A percentile compares a stretch with the other conserved stretches of the same genome.
Evolutionary conservation across 257 asterid genomes (phyloP).

Genomic region (Solanum commersonii): DNA sequence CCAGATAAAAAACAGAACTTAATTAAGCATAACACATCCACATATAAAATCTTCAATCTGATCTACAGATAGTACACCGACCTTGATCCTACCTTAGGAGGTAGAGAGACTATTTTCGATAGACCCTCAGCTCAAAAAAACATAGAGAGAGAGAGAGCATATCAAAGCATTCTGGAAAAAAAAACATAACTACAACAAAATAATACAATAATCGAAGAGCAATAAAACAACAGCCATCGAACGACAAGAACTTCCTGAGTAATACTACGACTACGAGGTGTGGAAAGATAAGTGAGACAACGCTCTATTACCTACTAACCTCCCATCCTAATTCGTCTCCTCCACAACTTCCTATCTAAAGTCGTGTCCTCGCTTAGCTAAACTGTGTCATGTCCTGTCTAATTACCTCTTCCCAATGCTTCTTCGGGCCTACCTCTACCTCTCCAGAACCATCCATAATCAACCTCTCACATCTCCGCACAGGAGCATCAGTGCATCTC

Average conservation of each 20-base stretch:
- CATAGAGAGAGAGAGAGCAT: neutral
- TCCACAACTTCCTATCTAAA: neutral
- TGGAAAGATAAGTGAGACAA: neutral
- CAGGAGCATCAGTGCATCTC: neutral
- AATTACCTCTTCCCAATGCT: neutral
- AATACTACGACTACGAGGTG: neutral
- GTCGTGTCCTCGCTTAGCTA: neutral
- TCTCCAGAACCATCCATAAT: neutral
- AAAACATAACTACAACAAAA: neutral
- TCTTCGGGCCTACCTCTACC: neutral
- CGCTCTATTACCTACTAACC: neutral
- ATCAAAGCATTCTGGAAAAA: neutral
- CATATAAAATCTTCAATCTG: neutral
- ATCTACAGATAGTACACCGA: neutral
- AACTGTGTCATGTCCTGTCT: neutral
- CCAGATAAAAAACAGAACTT: neutral
- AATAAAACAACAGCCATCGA: neutral
- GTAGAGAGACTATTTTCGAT: neutral
- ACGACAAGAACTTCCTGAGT: neutral
- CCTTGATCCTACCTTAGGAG: neutral
- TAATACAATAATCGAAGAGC: neutral
- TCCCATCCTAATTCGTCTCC: neutral
- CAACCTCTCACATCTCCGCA: neutral
- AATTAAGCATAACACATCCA: neutral
- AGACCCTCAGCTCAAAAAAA: neutral